These are phyloP conservation scores for Daldinia decipiens DNA, from an alignment of 495 filamentous ascomycete species.

Conservation along the genomic window DNA sequence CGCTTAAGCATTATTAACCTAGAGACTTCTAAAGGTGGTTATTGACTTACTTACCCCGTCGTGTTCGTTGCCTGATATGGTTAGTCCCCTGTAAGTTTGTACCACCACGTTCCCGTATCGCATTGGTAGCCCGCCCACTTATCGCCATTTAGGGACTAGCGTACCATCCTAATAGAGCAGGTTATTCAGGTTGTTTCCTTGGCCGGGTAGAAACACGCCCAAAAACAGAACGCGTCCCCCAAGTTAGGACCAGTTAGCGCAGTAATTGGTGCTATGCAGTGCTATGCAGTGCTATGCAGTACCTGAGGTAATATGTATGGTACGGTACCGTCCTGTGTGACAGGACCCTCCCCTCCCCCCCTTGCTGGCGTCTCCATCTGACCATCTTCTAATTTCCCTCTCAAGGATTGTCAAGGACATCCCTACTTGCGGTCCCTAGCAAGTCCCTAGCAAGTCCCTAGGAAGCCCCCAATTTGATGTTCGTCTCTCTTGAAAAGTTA, in stretches of 20 bases:
- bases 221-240: constrained; percentile 22
- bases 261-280: background rate
- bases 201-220: constrained; percentile 22
- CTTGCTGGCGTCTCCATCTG: constrained; percentile 41
- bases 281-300: background rate
- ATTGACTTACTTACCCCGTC: constrained; percentile 13
- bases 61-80: constrained; percentile 18
- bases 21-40: background rate
- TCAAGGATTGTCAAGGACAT: constrained; percentile 34
- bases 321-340: constrained; percentile 20
- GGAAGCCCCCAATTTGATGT: constrained; percentile 25
- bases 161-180: constrained; percentile 14
- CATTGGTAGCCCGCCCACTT: constrained; percentile 6
- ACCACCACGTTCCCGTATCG: constrained; percentile 19
- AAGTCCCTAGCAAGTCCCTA: constrained; percentile 8
- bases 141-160: constrained; percentile 11
- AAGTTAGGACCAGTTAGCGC: background rate
- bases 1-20: background rate
- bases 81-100: constrained; percentile 7
- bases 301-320: constrained; percentile 2
- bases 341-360: constrained; percentile 26
- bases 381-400: constrained; percentile 46
- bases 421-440: constrained; percentile 31
- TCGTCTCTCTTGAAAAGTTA: constrained; percentile 31
- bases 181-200: constrained; percentile 17